Evolutionary conservation across 2,329 filamentous ascomycete genomes (phyloP), one percentile per base, ranked within the genome.

Genomic region (Ophiostoma sp.): DNA sequence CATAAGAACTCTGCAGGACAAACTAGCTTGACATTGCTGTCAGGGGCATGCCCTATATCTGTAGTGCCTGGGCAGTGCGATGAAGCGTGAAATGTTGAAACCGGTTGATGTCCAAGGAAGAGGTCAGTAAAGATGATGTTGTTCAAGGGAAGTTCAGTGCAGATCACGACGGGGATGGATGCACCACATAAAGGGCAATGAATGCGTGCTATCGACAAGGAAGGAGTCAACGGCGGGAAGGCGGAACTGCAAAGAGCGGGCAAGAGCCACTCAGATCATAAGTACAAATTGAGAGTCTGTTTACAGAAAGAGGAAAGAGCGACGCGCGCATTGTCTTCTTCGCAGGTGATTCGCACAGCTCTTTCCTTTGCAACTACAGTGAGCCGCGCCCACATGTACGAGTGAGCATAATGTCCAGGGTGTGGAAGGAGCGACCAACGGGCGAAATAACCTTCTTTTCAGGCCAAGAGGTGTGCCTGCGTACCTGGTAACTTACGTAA

Each of bases 401-500:
- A 27, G 27, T 27, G 2, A 27, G 27, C 27, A 27, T 27, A 55
- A 55, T 55, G 9, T 55, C 49, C 49, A 55, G 11, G 27, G 11
- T 55, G 27, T 27, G 49, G 18, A 55, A 55, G 49, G 49, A 55
- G 16, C 49, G 18, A 55, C 49, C 49, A 55, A 55, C 49, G 27
- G 49, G 47, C 9, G 42, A 27, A 55, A 55, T 55, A 36, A 55
- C 49, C 49, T 55, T 55, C 8, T 55, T 55, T 47, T 5, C 49
- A 55, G 49, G 11, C 4, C n/a, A 8, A 18, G n/a, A 52, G 8
- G 49, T 27, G 27, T 55, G 27, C 49, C 47, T 4, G 3, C 11
- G 49, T 55, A 27, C 49, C 18, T 55, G 27, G 49, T 36, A 18
- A 55, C 49, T 55, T 55, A 55, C 27, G 49, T 55, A 55, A 55